These are phyloP conservation scores for Botrytis galanthina DNA, from an alignment of 2,329 filamentous ascomycete species.

Conservation along the genomic window DNA sequence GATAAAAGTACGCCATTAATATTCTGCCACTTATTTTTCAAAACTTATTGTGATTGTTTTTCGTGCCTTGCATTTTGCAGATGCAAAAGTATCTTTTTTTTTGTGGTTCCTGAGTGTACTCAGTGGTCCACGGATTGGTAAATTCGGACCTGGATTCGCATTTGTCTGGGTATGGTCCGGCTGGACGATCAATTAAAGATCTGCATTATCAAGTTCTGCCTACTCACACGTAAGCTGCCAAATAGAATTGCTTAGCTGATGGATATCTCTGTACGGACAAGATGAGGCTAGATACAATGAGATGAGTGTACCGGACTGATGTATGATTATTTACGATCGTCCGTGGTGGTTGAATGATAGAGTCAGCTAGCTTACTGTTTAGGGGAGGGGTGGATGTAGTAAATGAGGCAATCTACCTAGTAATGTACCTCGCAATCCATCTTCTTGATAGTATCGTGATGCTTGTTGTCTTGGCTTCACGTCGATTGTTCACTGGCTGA, in stretches of 20 bases:
- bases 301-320: neutral
- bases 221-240: neutral
- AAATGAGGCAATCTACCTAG: neutral
- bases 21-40: slow-evolving; percentile 1
- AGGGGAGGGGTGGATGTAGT: neutral
- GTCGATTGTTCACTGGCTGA: neutral
- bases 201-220: neutral
- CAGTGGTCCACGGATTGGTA: neutral
- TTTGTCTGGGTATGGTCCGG: neutral
- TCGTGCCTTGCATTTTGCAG: slow-evolving; percentile 21
- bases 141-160: slow-evolving; percentile 1
- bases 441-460: neutral
- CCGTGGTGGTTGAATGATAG: neutral
- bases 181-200: neutral
- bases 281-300: neutral
- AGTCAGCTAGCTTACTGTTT: slow-evolving; percentile 15
- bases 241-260: neutral
- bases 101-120: neutral
- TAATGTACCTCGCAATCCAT: neutral
- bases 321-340: neutral
- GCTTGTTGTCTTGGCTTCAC: neutral
- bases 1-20: neutral
- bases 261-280: neutral
- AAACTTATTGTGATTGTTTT: neutral
- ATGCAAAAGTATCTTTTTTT: slow-evolving; percentile 11